phyloP scores from a whole-genome alignment of 345 rosid species.

The Cardamine occulta region DNA sequence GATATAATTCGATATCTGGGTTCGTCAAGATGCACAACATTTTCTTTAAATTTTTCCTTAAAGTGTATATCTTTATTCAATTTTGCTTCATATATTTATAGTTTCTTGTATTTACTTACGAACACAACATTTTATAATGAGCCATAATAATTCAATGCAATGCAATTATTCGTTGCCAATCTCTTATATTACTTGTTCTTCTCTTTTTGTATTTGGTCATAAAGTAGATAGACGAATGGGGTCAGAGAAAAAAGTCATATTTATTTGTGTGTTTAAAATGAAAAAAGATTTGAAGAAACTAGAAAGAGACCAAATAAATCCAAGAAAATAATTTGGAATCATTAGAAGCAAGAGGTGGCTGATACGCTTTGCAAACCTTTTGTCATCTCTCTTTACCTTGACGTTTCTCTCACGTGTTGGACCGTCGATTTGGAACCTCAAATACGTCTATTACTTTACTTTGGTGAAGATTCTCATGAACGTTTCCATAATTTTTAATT shows the following conservation, averaged over 20 bases:
- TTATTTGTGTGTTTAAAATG: constrained; percentile 12
- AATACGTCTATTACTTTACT: neutral
- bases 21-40: constrained; percentile 31
- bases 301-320: constrained; percentile 24
- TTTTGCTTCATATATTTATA: constrained; percentile 22
- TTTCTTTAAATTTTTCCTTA: neutral
- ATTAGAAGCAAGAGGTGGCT: constrained; percentile 40
- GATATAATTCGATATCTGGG: constrained; percentile 30
- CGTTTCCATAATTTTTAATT: neutral
- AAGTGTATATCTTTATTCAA: constrained; percentile 43
- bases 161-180: constrained; percentile 36
- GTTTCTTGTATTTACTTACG: constrained; percentile 32
- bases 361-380: constrained; percentile 28
- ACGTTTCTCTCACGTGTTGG: constrained; percentile 40
- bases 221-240: constrained; percentile 18
- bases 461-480: constrained; percentile 3
- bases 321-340: constrained; percentile 42
- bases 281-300: constrained; percentile 8
- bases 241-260: constrained; percentile 14
- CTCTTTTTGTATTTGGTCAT: constrained; percentile 12
- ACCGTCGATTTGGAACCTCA: neutral
- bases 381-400: constrained; percentile 32
- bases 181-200: constrained; percentile 2
- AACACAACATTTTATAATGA: constrained; percentile 28
- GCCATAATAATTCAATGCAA: constrained; percentile 14